Conservation (phyloP, 2,329 filamentous ascomycete genomes). For the Aureobasidium musti region DNA sequence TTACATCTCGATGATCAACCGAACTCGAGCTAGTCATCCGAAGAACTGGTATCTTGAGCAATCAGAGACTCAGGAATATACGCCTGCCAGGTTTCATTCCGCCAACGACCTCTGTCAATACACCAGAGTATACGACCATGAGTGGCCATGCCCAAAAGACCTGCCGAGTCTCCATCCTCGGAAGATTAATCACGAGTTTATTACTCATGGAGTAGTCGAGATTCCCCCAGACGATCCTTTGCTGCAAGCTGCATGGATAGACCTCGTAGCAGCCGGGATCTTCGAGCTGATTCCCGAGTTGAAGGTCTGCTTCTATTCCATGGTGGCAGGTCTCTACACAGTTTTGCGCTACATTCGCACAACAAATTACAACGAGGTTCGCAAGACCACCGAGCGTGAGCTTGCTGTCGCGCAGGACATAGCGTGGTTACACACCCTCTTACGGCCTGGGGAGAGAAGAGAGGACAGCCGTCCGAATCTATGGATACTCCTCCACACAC, state of each 20-base stretch:
- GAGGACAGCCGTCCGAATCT: not conserved
- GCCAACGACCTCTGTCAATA: slow-evolving; percentile 3
- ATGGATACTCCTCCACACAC: slow-evolving; percentile 1
- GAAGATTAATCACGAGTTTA: slow-evolving; percentile 18
- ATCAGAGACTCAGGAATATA: too few relatives aligned
- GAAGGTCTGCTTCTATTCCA: not conserved
- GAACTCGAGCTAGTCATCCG: not conserved
- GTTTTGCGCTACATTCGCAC: not conserved
- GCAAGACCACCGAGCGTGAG: not conserved
- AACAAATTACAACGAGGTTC: not conserved
- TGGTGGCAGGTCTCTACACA: not conserved
- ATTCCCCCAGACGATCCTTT: not conserved
- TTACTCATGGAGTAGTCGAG: not conserved
- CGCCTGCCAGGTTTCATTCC: not conserved
- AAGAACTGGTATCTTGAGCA: not conserved
- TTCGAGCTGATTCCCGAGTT: slow-evolving; percentile 19
- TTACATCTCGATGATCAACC: not conserved
- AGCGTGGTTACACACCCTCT: not conserved
- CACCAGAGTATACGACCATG: not conserved
- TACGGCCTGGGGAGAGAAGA: not conserved
- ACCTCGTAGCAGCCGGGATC: not conserved
- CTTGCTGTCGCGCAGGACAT: not conserved
- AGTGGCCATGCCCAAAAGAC: not conserved
- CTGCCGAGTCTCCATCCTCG: not conserved
- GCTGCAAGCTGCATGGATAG: not conserved